phyloP scores from a whole-genome alignment of 1,284 basidiomycete genomes.

The Cystobasidium slooffiae region DNA sequence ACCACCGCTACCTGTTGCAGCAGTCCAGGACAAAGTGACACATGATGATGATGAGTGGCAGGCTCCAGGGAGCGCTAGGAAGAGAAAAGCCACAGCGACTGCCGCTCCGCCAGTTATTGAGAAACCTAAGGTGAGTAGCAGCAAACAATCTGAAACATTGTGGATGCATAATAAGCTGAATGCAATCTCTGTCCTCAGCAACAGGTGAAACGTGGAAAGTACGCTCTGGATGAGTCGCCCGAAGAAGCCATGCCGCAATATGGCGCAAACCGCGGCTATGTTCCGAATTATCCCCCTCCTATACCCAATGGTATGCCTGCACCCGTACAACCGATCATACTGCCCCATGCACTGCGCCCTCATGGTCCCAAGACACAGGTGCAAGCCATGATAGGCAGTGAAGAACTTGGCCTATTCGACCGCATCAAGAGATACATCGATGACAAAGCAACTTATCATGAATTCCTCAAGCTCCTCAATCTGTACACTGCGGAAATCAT shows the following conservation, averaged over 20 bases:
- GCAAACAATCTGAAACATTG: background rate
- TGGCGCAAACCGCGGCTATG: conserved; percentile 33
- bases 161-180: too few relatives aligned
- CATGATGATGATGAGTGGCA: conserved; percentile 39
- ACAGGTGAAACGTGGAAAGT: conserved; percentile 26
- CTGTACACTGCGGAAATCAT: conserved; percentile 94
- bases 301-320: conserved; percentile 22
- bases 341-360: conserved; percentile 42
- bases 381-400: conserved; percentile 66
- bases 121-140: conserved; percentile 46
- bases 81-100: conserved; percentile 12
- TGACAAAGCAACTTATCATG: conserved; percentile 82
- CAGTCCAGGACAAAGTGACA: background rate
- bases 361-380: conserved; percentile 46
- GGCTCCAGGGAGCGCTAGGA: conserved; percentile 30
- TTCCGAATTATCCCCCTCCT: conserved; percentile 8
- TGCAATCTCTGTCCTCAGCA: too few relatives aligned
- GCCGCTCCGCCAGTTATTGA: conserved; percentile 46
- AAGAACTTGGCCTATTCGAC: conserved; percentile 92
- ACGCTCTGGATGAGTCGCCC: conserved; percentile 40
- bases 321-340: conserved; percentile 39
- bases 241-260: conserved; percentile 51
- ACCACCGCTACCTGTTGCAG: background rate
- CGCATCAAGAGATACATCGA: conserved; percentile 82
- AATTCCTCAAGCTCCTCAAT: conserved; percentile 94